A percentile compares a stretch with the other conserved stretches of the same genome.
Conservation (phyloP, 768 basidiomycete genomes). For the Kwoniella europaea region DNA sequence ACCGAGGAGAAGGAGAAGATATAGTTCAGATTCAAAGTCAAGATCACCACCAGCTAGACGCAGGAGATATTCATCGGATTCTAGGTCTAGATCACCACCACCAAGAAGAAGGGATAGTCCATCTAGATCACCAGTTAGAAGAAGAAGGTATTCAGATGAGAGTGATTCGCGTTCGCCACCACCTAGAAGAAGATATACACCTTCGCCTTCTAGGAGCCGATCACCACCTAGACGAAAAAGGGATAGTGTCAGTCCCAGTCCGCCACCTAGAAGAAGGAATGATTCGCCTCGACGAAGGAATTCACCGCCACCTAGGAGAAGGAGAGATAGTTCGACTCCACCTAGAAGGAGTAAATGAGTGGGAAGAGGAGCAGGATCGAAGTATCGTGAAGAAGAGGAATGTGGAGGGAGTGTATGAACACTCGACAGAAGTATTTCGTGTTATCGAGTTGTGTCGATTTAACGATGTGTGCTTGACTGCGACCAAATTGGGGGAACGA, state of each 20-base stretch:
- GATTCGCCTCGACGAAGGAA: neutral
- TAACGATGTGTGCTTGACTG: too few relatives aligned
- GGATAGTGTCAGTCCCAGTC: constrained; percentile 28
- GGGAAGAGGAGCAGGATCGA: neutral
- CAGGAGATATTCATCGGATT: constrained; percentile 28
- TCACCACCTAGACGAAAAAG: constrained; percentile 10
- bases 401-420: too few relatives aligned
- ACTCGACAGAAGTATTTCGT: too few relatives aligned
- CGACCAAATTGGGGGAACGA: too few relatives aligned
- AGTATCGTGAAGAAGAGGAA: neutral
- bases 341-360: constrained; percentile 18
- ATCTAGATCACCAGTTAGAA: constrained; percentile 20
- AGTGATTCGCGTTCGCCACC: constrained; percentile 19
- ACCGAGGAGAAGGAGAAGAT: constrained; percentile 27
- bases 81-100: constrained; percentile 31
- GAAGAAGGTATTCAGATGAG: constrained; percentile 4
- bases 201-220: constrained; percentile 22
- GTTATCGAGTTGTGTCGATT: too few relatives aligned
- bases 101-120: constrained; percentile 31
- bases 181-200: constrained; percentile 24
- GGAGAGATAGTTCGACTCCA: constrained; percentile 24
- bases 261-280: constrained; percentile 37
- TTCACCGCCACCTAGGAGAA: constrained; percentile 27
- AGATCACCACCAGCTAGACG: constrained; percentile 32
- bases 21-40: constrained; percentile 16